Evolutionary conservation across 257 asterid species (phyloP), one percentile per base, ranked within the genome.

Genomic region (Forsythia viridissima): DNA sequence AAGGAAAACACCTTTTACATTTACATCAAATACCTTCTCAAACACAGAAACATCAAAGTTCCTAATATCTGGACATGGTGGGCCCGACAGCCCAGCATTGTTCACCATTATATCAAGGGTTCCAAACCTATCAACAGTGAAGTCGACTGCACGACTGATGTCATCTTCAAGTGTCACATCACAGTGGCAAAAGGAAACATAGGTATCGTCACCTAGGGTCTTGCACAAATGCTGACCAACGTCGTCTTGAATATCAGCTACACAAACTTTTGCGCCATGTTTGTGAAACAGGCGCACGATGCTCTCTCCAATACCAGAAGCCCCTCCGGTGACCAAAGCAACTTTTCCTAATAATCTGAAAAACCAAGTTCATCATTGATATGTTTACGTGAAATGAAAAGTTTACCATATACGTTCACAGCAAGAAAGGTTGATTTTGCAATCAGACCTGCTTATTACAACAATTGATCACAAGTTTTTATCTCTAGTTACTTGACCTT

Each of bases 271-370:
- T 59, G 97, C 96, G 12, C 99, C 98, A 5, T 96, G 99, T 78
- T 80, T 85, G 77, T 84, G 91, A 77, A 96, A 89, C 46, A 90
- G 79, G 0, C 88, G 94, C 51, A 90, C 96, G 4, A 89, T 96
- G 91, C 95, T 90, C 86, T 90, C 98, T 20, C 99, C 98, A 30
- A 93, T 93, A 70, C 99, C 99, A 66, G 76, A 57, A 13, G 97
- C 97, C 52, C 99, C 99, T 75, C 99, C 98, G 1, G 97, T 96
- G 73, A 93, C 96, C 76, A 96, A 72, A 46, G 98, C 96, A 16
- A 91, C 98, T 89, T 84, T 90, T 63, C 98, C 99, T 6, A 82
- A 77, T 80, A 96, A 87, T 86, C 98, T 92, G 89, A 72, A 72
- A 59, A 24, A 82, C 51, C 21, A 80, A 11, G 52, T 24, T 63